phyloP scores from a whole-genome alignment of 2,329 filamentous ascomycete genomes.

The Apiospora kogelbergensis region DNA sequence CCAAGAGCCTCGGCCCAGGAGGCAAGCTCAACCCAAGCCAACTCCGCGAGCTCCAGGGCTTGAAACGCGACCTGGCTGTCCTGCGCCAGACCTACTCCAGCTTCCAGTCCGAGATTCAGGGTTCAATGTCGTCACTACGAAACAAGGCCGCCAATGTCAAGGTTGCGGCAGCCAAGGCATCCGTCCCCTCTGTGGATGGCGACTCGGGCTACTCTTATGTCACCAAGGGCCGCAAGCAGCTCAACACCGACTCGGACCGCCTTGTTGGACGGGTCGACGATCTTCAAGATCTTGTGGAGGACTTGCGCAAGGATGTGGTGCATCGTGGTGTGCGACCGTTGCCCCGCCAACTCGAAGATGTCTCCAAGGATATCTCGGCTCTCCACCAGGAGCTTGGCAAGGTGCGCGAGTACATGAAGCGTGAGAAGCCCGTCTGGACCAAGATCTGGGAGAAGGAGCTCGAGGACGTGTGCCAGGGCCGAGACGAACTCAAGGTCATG shows the following conservation, averaged over 20 bases:
- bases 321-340: slow-evolving; percentile 86
- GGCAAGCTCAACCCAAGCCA: slow-evolving; percentile 59
- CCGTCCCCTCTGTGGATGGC: slow-evolving; percentile 70
- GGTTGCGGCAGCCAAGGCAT: slow-evolving; percentile 67
- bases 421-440: slow-evolving; percentile 95
- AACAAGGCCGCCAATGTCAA: slow-evolving; percentile 82
- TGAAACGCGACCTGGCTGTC: slow-evolving; percentile 86
- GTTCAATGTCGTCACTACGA: slow-evolving; percentile 81
- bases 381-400: slow-evolving; percentile 87
- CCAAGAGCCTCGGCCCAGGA: slow-evolving; percentile 30
- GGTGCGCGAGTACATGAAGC: slow-evolving; percentile 87
- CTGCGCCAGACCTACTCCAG: slow-evolving; percentile 90
- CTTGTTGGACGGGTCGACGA: slow-evolving; percentile 93
- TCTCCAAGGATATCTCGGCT: slow-evolving; percentile 81
- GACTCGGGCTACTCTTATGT: slow-evolving; percentile 86
- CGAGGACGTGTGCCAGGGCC: slow-evolving; percentile 92
- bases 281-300: slow-evolving; percentile 94
- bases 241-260: slow-evolving; percentile 84
- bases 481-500: slow-evolving; percentile 92
- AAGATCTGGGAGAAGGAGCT: slow-evolving; percentile 99
- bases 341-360: slow-evolving; percentile 83
- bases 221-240: slow-evolving; percentile 79
- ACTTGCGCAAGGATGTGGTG: slow-evolving; percentile 96
- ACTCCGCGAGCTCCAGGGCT: slow-evolving; percentile 73
- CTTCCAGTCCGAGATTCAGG: slow-evolving; percentile 85